These are phyloP conservation scores for Scheffersomyces stambukii DNA, from an alignment of 1,139 yeast genomes.

Conservation along the genomic window DNA sequence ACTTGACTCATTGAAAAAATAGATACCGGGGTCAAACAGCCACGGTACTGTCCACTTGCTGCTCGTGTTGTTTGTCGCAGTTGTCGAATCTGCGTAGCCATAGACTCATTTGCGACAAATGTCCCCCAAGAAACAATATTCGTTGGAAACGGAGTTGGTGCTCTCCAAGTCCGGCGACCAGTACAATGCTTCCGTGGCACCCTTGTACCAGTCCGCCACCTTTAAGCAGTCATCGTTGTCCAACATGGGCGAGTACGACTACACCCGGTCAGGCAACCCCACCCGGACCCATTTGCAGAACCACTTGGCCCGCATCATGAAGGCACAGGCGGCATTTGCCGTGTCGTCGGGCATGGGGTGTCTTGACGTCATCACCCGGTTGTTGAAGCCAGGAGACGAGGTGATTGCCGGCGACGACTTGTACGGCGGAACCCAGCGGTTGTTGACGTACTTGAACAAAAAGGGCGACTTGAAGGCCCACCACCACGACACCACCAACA, in stretches of 20 bases:
- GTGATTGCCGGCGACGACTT: conserved; percentile 91
- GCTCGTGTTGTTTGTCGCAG: no score
- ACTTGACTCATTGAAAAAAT: no score
- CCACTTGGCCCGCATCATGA: conserved; percentile 74
- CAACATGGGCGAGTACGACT: conserved; percentile 83
- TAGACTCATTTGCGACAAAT: conserved; percentile 10
- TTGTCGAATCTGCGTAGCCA: no score
- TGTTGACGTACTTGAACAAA: conserved; percentile 66
- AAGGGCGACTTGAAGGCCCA: conserved; percentile 66
- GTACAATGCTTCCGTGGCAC: conserved; percentile 79
- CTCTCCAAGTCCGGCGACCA: conserved; percentile 64
- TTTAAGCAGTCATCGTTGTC: conserved; percentile 76
- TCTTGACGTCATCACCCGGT: conserved; percentile 73
- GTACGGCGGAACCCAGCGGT: conserved; percentile 88
- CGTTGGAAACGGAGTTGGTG: conserved; percentile 73
- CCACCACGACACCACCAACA: conserved; percentile 80
- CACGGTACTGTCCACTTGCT: no score
- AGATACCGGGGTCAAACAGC: no score
- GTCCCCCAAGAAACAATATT: conserved; percentile 32
- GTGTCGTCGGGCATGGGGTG: conserved; percentile 94
- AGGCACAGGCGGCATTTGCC: conserved; percentile 68
- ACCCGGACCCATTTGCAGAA: conserved; percentile 77
- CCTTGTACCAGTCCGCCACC: conserved; percentile 89
- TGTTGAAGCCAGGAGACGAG: conserved; percentile 73
- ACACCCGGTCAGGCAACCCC: conserved; percentile 93